phyloP scores from a whole-genome alignment of 495 filamentous ascomycete genomes.

The Hyaloscypha hepaticicola region DNA sequence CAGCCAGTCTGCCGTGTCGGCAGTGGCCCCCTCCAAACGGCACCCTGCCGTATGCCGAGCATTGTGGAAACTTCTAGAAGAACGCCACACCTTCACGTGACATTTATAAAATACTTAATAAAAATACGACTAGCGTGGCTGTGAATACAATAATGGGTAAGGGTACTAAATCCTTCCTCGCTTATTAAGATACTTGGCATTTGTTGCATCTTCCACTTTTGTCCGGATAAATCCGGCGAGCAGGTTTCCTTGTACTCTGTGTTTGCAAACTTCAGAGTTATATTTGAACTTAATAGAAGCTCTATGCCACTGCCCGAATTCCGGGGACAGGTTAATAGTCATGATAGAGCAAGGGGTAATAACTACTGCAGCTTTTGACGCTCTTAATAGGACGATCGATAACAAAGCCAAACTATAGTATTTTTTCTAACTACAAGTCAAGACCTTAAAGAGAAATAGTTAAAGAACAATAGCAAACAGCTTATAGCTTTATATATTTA shows the following conservation, averaged over 20 bases:
- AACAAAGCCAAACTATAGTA: slow-evolving; percentile 18
- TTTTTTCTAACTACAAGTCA: slow-evolving; percentile 16
- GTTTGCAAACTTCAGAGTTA: slow-evolving; percentile 13
- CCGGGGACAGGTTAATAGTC: slow-evolving; percentile 18
- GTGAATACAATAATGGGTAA: slow-evolving; percentile 3
- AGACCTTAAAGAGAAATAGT: slow-evolving; percentile 18
- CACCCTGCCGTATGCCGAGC: too few relatives aligned
- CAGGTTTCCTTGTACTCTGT: slow-evolving; percentile 21
- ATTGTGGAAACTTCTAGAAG: neutral
- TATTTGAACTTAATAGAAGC: slow-evolving; percentile 24
- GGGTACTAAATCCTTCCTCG: slow-evolving; percentile 15
- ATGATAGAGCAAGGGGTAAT: slow-evolving; percentile 21
- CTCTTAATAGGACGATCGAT: slow-evolving; percentile 11
- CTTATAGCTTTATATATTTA: slow-evolving; percentile 18
- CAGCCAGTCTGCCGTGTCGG: too few relatives aligned
- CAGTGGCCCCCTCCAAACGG: too few relatives aligned
- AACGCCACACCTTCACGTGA: slow-evolving; percentile 7
- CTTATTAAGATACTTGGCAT: slow-evolving; percentile 12
- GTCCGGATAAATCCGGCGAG: slow-evolving; percentile 25
- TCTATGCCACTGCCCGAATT: slow-evolving; percentile 19
- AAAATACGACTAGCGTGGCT: neutral
- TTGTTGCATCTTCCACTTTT: slow-evolving; percentile 22
- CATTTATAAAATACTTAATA: neutral
- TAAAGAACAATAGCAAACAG: slow-evolving; percentile 16
- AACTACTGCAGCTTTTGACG: slow-evolving; percentile 10